These are phyloP conservation scores for Ceratopteris richardii DNA, from an alignment of 75 land plant species.

Conservation along the genomic window DNA sequence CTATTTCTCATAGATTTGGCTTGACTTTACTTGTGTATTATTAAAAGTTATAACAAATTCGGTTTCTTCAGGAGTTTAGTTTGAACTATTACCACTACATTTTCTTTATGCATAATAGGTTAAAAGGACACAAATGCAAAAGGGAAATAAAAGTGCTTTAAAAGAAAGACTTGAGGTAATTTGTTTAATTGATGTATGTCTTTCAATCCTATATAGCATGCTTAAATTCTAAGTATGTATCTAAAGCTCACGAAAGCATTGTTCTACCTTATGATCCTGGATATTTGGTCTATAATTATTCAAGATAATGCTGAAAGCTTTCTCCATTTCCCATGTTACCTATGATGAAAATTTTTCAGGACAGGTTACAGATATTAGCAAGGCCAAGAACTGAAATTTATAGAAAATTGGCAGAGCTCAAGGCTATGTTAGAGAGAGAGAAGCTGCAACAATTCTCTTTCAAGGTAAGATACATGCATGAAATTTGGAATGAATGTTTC, in stretches of 20 bases:
- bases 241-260: no score
- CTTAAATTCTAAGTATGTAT: no score
- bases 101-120: not conserved
- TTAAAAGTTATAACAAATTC: no score
- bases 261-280: no score
- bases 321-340: not conserved
- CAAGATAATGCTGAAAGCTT: not conserved
- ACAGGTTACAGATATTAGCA: conserved; percentile 23
- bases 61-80: no score
- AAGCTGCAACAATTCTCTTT: conserved; percentile 35
- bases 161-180: conserved; percentile 6
- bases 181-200: no score
- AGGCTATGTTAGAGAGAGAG: conserved; percentile 22
- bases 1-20: no score
- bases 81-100: no score
- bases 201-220: no score
- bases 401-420: conserved; percentile 21
- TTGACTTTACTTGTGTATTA: no score
- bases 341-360: conserved; percentile 16
- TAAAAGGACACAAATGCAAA: not conserved
- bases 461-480: conserved; percentile 30
- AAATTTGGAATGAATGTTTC: not conserved
- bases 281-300: no score
- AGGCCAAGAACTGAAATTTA: conserved; percentile 33
- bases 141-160: conserved; percentile 6